Evolutionary conservation across 352 stramenopile species (phyloP).

Genomic region (Phytophthora litchii): DNA sequence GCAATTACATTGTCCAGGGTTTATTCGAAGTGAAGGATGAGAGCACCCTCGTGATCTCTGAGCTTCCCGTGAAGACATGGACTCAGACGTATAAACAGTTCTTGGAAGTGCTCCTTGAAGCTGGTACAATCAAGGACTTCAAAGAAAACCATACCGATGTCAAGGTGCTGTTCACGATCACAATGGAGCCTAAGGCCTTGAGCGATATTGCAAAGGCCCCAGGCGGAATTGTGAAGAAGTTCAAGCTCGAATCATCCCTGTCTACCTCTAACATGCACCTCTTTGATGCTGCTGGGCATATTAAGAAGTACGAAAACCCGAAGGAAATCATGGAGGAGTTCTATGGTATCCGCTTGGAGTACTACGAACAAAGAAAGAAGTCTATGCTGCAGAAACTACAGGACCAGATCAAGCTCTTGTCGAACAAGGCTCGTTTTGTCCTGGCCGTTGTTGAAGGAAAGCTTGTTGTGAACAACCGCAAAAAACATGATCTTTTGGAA

Average conservation of each 20-base stretch:
- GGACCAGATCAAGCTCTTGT: slow-evolving; percentile 90
- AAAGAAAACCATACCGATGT: slow-evolving; percentile 94
- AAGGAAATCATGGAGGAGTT: slow-evolving; percentile 95
- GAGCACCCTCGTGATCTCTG: slow-evolving; percentile 93
- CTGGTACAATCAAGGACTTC: slow-evolving; percentile 90
- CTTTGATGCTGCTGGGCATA: slow-evolving; percentile 90
- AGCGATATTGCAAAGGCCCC: slow-evolving; percentile 67
- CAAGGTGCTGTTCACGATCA: slow-evolving; percentile 91
- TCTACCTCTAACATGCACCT: slow-evolving; percentile 98
- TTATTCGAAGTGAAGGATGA: slow-evolving; percentile 84
- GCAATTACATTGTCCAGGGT: slow-evolving; percentile 88
- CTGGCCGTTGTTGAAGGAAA: slow-evolving; percentile 91
- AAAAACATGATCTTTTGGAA: slow-evolving; percentile 92
- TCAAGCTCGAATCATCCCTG: slow-evolving; percentile 95
- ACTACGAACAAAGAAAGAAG: slow-evolving; percentile 94
- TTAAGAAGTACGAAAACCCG: slow-evolving; percentile 94
- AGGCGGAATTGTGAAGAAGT: slow-evolving; percentile 92
- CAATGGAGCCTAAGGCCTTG: slow-evolving; percentile 73
- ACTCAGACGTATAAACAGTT: slow-evolving; percentile 97
- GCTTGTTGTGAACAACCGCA: slow-evolving; percentile 94
- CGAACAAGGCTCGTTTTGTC: slow-evolving; percentile 97
- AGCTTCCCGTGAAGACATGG: slow-evolving; percentile 96
- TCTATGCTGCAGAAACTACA: slow-evolving; percentile 88
- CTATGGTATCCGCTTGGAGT: slow-evolving; percentile 91
- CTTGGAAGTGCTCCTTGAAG: slow-evolving; percentile 91